phyloP scores from a whole-genome alignment of 768 basidiomycete species.

The Russula brevipes region DNA sequence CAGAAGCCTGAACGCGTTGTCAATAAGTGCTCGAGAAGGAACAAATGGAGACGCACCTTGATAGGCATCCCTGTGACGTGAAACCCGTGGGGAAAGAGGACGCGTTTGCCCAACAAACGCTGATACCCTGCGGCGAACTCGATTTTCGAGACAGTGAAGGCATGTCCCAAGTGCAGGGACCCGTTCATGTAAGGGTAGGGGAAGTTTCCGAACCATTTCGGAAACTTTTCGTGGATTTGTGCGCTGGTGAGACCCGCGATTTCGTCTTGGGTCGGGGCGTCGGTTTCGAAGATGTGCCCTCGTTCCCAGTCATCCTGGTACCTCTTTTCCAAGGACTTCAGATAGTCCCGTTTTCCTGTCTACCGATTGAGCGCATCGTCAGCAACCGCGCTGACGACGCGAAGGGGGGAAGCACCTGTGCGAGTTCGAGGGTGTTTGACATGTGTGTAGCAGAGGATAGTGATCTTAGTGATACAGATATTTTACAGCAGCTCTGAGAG shows the following conservation, averaged over 20 bases:
- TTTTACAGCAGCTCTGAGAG: slow-evolving; percentile 26
- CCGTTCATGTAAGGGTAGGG: slow-evolving; percentile 99
- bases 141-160: slow-evolving; percentile 96
- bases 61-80: slow-evolving; percentile 99
- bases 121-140: slow-evolving; percentile 96
- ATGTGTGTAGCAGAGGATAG: slow-evolving; percentile 12
- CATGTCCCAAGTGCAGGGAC: slow-evolving; percentile 93
- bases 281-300: slow-evolving; percentile 76
- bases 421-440: slow-evolving; percentile 32
- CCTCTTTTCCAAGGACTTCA: slow-evolving; percentile 75
- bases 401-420: slow-evolving; percentile 28
- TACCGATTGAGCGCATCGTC: slow-evolving; percentile 33
- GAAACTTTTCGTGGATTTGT: slow-evolving; percentile 69
- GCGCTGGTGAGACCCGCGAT: slow-evolving; percentile 56
- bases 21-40: not conserved
- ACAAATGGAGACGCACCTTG: slow-evolving; percentile 58
- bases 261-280: slow-evolving; percentile 68
- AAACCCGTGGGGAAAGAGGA: slow-evolving; percentile 94
- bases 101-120: slow-evolving; percentile 89
- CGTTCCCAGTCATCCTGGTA: slow-evolving; percentile 80
- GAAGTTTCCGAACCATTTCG: slow-evolving; percentile 97
- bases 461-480: slow-evolving; percentile 22
- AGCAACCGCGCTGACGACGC: slow-evolving; percentile 1
- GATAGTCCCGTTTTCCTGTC: slow-evolving; percentile 91
- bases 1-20: slow-evolving; percentile 61